Base-by-base conservation (phyloP, 306 rosid species). In the Prunus davidiana region DNA sequence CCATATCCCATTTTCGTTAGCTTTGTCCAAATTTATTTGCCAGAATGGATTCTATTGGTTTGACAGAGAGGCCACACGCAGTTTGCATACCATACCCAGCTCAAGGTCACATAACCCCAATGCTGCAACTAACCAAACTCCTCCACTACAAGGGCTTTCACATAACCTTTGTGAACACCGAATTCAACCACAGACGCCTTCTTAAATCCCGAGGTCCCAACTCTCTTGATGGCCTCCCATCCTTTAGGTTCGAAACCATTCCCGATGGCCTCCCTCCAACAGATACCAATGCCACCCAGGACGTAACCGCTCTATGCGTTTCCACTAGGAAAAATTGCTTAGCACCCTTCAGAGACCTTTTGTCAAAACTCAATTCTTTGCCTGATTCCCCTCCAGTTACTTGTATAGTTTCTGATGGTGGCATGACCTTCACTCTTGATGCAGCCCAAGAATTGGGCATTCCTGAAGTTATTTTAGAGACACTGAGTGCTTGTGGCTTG, bases 71-170 rank as follows among this genome's bases (percentile, higher is more conserved):
- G 64, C 57, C 71, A n/a, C 78, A 72, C 19, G 82, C 52, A 13
- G 78, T 79, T 18, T 79, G 79, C 65, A n/a, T 73, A 15, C 82
- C 78, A 24, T 54, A 2, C 56, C 84, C 87, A 6, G 80, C 82
- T 15, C 84, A 80, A 63, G 77, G 84, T 60, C 84, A 83, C 49
- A 62, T 83, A 28, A 83, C 76, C 63, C 77, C 87, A 6, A 84
- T 80, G 87, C 32, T 80, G 1, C 72, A 72, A 30, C 8, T 84
- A 5, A 82, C 84, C 38, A 84, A 84, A 51, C 66, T 80, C 28
- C 84, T 80, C 13, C 79, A 84, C 46, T 5, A 10, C 73, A 65
- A 38, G 12, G 84, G 87, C 54, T 84, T 84, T 12, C 81, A 80
- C 20, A 65, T 80, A 45, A 80, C 87, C 50, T 83, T 79, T 13